Conservation (phyloP, 208 protist species). For the Leishmania guyanensis region DNA sequence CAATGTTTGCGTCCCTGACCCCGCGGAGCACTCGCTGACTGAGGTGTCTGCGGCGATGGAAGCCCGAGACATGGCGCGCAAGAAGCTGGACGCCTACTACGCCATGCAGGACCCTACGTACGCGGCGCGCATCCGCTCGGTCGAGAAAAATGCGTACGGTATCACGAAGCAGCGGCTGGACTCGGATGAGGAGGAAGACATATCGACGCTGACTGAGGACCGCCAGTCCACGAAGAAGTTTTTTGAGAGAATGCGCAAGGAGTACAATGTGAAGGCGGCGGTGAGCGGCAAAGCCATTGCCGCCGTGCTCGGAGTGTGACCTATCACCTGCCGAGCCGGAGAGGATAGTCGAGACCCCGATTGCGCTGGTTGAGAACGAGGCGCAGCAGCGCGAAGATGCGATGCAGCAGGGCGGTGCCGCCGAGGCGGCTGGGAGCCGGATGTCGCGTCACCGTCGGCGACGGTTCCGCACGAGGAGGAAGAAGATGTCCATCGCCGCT, state of each 20-base stretch:
- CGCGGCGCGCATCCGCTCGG: constrained; percentile 40
- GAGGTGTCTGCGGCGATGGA: constrained; percentile 36
- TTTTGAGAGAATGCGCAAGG: constrained; percentile 27
- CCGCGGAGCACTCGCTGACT: constrained; percentile 40
- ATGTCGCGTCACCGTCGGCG: not conserved
- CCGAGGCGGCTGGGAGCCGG: not conserved
- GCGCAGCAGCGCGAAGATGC: constrained; percentile 6
- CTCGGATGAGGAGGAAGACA: constrained; percentile 36
- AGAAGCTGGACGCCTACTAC: constrained; percentile 65
- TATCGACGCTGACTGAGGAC: constrained; percentile 28
- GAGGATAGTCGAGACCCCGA: constrained; percentile 16
- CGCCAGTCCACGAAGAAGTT: constrained; percentile 33
- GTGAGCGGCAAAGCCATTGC: constrained; percentile 27
- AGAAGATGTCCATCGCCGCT: not conserved
- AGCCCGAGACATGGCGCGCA: constrained; percentile 34
- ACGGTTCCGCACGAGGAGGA: not conserved
- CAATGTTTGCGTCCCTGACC: constrained; percentile 35
- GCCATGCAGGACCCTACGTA: constrained; percentile 50
- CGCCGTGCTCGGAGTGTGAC: not conserved
- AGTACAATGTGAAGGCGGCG: constrained; percentile 54
- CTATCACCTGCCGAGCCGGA: constrained; percentile 16
- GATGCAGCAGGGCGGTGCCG: not conserved
- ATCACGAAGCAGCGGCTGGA: constrained; percentile 29
- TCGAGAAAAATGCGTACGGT: constrained; percentile 45
- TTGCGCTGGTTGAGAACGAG: not conserved